phyloP scores from a whole-genome alignment of 2,329 filamentous ascomycete genomes.

The Ramularia collo-cygni region DNA sequence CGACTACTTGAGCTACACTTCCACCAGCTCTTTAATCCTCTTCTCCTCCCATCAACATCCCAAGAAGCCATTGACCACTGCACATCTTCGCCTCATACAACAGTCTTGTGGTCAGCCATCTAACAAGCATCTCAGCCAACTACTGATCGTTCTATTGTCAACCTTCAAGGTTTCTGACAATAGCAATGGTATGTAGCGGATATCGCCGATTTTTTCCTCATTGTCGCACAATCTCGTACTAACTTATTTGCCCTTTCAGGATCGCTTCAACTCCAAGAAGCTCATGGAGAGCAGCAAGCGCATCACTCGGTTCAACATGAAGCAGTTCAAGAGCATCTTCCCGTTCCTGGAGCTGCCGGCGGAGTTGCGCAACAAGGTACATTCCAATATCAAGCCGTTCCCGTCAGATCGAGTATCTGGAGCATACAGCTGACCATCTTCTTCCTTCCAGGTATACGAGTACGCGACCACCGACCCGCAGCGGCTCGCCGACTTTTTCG shows the following conservation, averaged over 20 bases:
- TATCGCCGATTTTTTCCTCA: too few relatives aligned
- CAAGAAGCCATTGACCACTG: background rate
- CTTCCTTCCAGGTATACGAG: background rate
- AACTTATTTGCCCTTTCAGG: conserved; percentile 7
- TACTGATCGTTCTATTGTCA: too few relatives aligned
- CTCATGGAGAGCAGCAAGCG: conserved; percentile 10
- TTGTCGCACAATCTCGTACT: conserved; percentile 1
- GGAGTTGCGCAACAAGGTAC: conserved; percentile 21
- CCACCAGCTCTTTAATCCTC: background rate
- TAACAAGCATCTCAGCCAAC: background rate
- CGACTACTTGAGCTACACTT: background rate
- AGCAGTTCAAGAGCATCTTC: conserved; percentile 16
- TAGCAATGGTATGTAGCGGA: background rate
- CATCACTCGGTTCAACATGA: conserved; percentile 19
- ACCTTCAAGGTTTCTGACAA: too few relatives aligned
- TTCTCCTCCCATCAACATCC: conserved; percentile 1
- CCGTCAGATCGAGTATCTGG: background rate
- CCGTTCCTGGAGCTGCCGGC: conserved; percentile 24
- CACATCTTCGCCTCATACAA: background rate
- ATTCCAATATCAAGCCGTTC: background rate
- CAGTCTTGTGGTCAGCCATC: background rate
- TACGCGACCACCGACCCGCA: conserved; percentile 19
- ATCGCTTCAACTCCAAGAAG: conserved; percentile 9
- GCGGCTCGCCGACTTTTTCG: conserved; percentile 18
- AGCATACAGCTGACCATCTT: background rate